Base-by-base conservation (phyloP, 2,329 filamentous ascomycete species). In the Tolypocladium sp. region DNA sequence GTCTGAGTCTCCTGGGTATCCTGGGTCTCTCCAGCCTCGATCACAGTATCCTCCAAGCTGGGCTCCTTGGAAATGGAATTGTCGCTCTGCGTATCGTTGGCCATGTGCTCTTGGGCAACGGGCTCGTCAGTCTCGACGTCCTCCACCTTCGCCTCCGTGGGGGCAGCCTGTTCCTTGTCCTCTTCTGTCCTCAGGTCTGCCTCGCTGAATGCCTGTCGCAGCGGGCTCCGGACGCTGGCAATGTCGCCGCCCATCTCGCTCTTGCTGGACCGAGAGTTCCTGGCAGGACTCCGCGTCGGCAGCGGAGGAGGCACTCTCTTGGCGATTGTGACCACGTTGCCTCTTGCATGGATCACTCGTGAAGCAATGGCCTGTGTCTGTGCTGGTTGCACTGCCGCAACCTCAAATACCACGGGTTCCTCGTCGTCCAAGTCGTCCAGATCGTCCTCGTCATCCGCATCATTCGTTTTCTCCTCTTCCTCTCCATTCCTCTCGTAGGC, bases 241-340 rank as follows among this genome's bases (percentile, higher is more conserved):
- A 90, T 71, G 76, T 93, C 71, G 74, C 85, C 68, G 80, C 89
- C 77, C 73, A 89, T 74, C 37, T 75, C 73, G 71, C 82, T 70
- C 68, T 76, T 80, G 65, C 77, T 78, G 3, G 74, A 76, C 49
- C 78, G 74, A 4, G 82, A 84, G 27, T 73, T 69, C 78, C 90
- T 65, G 71, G 86, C 86, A 1, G 91, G 88, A 68, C 89, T 96
- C 55, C 92, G 81, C 3, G 84, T 81, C 1, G 92, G 92, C 15
- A 96, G 81, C 10, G 89, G 86, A 1, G 92, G 92, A 1, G 91
- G 84, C 1, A 87, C 74, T 41, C 91, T 83, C 74, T 93, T 95
- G 15, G 90, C 86, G 60, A 97, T 96, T 53, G 85, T 92, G 35
- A 97, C 90, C 56, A 97, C 78, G 56, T 88, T 88, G 30, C 91